Evolutionary conservation across 2,329 filamentous ascomycete genomes (phyloP), one percentile per base, ranked within the genome.

Genomic region (Emericellopsis cladophorae): DNA sequence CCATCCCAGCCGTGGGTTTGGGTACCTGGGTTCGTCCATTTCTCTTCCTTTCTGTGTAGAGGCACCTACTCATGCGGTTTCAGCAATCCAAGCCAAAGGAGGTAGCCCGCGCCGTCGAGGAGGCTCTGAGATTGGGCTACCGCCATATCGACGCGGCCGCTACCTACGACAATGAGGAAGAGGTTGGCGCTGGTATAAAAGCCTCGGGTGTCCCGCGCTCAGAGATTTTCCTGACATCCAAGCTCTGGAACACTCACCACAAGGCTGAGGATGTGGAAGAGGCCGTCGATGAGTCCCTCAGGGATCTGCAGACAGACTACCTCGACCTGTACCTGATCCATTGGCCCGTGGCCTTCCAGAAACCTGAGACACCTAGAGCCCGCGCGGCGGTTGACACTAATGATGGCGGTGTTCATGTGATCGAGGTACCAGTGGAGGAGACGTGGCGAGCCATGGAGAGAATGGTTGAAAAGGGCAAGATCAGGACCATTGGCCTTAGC

Each of bases 391-490:
- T 70, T 24, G 64, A 67, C 15, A 44, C 63, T 3, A 64, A 66
- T 32, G 66, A 65, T 42, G 67, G 65, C 49, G 68, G 68, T 46
- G 47, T 70, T n/a, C 43, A 50, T 23, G 51, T 56, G 36, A 50
- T 51, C 9, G 49, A 57, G 16, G 49, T 57, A 8, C 49, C 52
- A 49, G 63, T 69, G 49, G 61, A 74, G 55, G 68, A 80, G 56
- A 81, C 77, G 16, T 77, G 74, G 74, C 61, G 66, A 33, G 72
- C 72, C 36, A 74, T 81, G 73, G 77, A 81, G 57, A 65, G 64
- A 43, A 57, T 79, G n/a, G 60, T 72, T 7, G 56, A 59, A 33
- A 64, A 65, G 33, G 70, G 71, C 46, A 76, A 76, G 55, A 65
- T 68, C 18, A 65, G 66, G 45, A 65, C 69, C 40, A 77, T 80